Evolutionary conservation across 495 filamentous ascomycete species (phyloP).

Genomic region (Hypoxylon cercidicola): DNA sequence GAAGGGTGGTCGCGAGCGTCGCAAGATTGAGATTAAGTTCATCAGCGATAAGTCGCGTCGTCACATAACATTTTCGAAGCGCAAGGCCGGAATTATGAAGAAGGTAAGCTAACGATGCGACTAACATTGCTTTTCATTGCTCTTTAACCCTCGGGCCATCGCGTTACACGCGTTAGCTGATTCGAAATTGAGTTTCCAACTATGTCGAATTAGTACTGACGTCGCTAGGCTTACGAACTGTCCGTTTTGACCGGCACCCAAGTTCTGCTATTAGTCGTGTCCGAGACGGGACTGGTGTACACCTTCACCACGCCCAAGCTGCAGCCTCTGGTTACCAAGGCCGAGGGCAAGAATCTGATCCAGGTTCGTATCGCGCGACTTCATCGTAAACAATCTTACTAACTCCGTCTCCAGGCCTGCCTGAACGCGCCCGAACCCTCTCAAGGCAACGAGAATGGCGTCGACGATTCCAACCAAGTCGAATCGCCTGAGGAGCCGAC

Average conservation of each 20-base stretch:
- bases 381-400: constrained; percentile 20
- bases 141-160: constrained; percentile 21
- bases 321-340: constrained; percentile 97
- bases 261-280: constrained; percentile 96
- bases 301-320: constrained; percentile 99
- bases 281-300: constrained; percentile 98
- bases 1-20: constrained; percentile 96
- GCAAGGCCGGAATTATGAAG: constrained; percentile 99
- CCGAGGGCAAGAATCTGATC: constrained; percentile 99
- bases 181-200: constrained; percentile 22
- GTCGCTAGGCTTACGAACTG: constrained; percentile 88
- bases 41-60: constrained; percentile 99
- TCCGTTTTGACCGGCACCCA: constrained; percentile 98
- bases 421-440: constrained; percentile 96
- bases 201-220: constrained; percentile 29
- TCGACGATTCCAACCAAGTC: constrained; percentile 73
- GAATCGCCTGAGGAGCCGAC: constrained; percentile 72
- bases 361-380: constrained; percentile 72
- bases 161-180: constrained; percentile 42
- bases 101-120: constrained; percentile 73
- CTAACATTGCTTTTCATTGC: constrained; percentile 13
- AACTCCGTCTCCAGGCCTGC: constrained; percentile 74
- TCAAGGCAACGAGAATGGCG: constrained; percentile 86
- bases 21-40: constrained; percentile 99
- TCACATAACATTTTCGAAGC: constrained; percentile 99